Evolutionary conservation across 164 flowering plant genomes (phyloP).

Genomic region (Cinnamomum micranthum): DNA sequence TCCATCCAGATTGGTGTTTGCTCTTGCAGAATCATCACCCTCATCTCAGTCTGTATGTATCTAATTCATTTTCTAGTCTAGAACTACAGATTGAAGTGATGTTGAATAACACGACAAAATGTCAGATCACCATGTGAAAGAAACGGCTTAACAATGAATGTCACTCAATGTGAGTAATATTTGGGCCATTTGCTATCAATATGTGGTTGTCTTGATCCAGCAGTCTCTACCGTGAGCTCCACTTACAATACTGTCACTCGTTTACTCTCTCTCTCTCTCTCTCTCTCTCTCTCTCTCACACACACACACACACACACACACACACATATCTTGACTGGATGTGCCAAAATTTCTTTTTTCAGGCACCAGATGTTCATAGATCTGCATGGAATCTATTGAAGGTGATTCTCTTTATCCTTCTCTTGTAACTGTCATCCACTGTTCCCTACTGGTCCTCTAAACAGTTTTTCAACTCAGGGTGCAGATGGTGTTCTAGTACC

Average conservation of each 20-base stretch:
- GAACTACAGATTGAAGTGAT: neutral
- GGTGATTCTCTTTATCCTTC: conserved; percentile 26
- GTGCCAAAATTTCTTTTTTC: conserved; percentile 19
- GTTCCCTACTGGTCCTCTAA: conserved; percentile 8
- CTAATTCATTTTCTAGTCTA: too few relatives aligned
- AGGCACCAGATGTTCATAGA: conserved; percentile 61
- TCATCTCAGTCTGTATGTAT: too few relatives aligned
- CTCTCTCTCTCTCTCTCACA: too few relatives aligned
- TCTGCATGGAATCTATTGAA: conserved; percentile 79
- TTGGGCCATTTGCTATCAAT: neutral
- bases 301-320: neutral
- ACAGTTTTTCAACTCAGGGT: conserved; percentile 40
- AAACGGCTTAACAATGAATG: neutral
- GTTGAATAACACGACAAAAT: neutral
- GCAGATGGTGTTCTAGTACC: conserved; percentile 94
- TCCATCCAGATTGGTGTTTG: neutral
- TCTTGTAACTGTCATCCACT: neutral
- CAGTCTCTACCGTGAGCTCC: neutral
- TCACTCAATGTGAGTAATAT: neutral
- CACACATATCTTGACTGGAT: too few relatives aligned
- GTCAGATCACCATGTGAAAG: neutral
- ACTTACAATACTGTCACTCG: too few relatives aligned
- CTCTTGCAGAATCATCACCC: neutral
- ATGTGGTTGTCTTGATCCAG: neutral
- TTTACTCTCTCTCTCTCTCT: too few relatives aligned